phyloP scores from a whole-genome alignment of 768 basidiomycete genomes.

The Chalciporus sphaerocephalus region DNA sequence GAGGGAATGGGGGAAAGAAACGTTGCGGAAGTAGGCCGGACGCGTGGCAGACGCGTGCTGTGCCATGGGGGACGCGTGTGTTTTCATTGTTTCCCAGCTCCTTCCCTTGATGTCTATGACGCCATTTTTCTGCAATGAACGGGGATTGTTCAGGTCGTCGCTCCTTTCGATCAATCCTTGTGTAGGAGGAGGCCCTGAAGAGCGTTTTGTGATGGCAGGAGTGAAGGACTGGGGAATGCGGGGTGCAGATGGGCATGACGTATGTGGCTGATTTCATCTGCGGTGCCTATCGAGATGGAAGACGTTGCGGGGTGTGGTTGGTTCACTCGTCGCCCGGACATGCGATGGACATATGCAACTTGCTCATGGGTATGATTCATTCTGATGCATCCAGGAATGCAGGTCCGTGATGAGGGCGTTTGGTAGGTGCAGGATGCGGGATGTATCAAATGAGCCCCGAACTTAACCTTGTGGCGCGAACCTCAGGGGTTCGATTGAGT shows the following conservation, averaged over 20 bases:
- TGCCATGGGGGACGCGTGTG: conserved; percentile 27
- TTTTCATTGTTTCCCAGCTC: conserved; percentile 10
- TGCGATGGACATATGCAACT: conserved; percentile 13
- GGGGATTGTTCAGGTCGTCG: not conserved
- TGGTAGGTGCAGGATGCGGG: not conserved
- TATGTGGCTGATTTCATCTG: conserved; percentile 3
- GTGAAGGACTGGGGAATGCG: conserved; percentile 15
- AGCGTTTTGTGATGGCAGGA: conserved; percentile 9
- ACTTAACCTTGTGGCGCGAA: conserved; percentile 3
- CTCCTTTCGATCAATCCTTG: conserved; percentile 8
- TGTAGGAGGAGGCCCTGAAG: conserved; percentile 13
- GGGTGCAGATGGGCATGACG: conserved; percentile 18
- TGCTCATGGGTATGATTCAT: not conserved
- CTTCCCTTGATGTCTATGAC: conserved; percentile 16
- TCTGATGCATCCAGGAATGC: not conserved
- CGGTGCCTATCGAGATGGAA: conserved; percentile 9
- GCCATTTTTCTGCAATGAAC: conserved; percentile 6
- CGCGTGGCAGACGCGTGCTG: conserved; percentile 27
- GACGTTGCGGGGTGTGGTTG: not conserved
- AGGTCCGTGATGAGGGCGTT: not conserved
- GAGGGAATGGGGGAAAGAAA: not conserved
- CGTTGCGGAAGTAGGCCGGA: conserved; percentile 6
- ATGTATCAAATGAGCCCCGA: not conserved
- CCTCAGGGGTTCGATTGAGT: not conserved
- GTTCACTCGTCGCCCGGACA: conserved; percentile 7